Evolutionary conservation across 768 basidiomycete genomes (phyloP).

Genomic region (Boletus rex-veris): DNA sequence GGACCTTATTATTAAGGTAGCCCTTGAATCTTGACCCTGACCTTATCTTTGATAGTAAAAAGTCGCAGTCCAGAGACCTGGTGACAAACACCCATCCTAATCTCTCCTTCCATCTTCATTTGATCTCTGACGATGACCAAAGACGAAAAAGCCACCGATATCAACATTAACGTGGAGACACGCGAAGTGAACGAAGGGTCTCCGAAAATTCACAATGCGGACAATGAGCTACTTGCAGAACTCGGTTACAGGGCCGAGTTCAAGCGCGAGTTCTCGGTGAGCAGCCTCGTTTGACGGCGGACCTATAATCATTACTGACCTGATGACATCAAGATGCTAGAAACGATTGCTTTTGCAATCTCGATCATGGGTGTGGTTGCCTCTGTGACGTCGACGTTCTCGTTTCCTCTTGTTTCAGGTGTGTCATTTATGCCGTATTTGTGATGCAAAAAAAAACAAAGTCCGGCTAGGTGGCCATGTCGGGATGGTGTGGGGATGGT

Average conservation of each 20-base stretch:
- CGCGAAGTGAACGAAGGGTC: conserved; percentile 10
- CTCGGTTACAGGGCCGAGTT: conserved; percentile 74
- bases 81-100: not conserved
- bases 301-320: not conserved
- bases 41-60: conserved; percentile 17
- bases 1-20: conserved; percentile 2
- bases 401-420: conserved; percentile 63
- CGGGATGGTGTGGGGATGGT: conserved; percentile 75
- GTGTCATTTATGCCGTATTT: conserved; percentile 10
- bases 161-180: conserved; percentile 9
- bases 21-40: not conserved
- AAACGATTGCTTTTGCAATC: conserved; percentile 65
- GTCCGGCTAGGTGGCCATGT: conserved; percentile 59
- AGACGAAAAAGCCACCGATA: conserved; percentile 16
- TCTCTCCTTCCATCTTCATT: not conserved
- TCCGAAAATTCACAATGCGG: conserved; percentile 37
- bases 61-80: not conserved
- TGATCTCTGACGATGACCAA: conserved; percentile 12
- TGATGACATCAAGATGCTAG: conserved; percentile 36
- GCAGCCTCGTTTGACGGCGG: not conserved
- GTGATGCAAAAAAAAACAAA: not conserved
- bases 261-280: conserved; percentile 68
- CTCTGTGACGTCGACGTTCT: conserved; percentile 62
- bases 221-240: conserved; percentile 56
- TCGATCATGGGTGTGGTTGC: conserved; percentile 73